A percentile compares a stretch with the other conserved stretches of the same genome.
These are phyloP conservation scores for Dictyostelium capitatum DNA, from an alignment of 78 protist species.

Conservation along the genomic window DNA sequence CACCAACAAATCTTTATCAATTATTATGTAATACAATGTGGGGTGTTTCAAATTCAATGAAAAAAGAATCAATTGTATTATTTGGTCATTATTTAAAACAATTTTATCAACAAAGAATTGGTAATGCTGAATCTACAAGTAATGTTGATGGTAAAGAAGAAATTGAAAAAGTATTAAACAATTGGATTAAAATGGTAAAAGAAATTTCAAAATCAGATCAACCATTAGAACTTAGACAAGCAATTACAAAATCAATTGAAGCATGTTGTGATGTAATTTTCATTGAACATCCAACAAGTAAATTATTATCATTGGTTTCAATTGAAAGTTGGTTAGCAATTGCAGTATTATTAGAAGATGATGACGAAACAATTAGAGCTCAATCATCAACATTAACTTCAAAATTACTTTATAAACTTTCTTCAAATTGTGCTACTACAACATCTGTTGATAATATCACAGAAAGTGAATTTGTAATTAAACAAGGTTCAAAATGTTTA, in stretches of 20 bases:
- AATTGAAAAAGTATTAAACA: not conserved
- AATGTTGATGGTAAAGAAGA: not conserved
- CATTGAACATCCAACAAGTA: not conserved
- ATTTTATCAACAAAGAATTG: not conserved
- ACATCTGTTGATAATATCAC: not conserved
- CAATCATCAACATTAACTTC: not conserved
- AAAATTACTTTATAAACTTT: not conserved
- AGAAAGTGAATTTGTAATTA: slow-evolving; percentile 3
- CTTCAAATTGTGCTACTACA: not conserved
- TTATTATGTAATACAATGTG: not conserved
- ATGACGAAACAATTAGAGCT: slow-evolving; percentile 37
- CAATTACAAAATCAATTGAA: slow-evolving; percentile 19
- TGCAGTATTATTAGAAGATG: slow-evolving; percentile 40
- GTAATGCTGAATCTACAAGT: not conserved
- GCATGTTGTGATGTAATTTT: not conserved
- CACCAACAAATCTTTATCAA: not conserved
- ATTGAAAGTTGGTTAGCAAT: slow-evolving; percentile 62
- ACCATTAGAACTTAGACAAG: slow-evolving; percentile 50
- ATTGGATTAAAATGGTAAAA: slow-evolving; percentile 34
- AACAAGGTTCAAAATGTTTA: slow-evolving; percentile 15
- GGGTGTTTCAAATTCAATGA: slow-evolving; percentile 12
- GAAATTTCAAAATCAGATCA: slow-evolving; percentile 18
- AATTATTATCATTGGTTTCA: not conserved
- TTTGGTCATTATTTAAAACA: slow-evolving; percentile 62
- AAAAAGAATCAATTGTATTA: slow-evolving; percentile 52